Base-by-base conservation (phyloP, 805 yeast species). In the Cyberlindnera subsufficiens region DNA sequence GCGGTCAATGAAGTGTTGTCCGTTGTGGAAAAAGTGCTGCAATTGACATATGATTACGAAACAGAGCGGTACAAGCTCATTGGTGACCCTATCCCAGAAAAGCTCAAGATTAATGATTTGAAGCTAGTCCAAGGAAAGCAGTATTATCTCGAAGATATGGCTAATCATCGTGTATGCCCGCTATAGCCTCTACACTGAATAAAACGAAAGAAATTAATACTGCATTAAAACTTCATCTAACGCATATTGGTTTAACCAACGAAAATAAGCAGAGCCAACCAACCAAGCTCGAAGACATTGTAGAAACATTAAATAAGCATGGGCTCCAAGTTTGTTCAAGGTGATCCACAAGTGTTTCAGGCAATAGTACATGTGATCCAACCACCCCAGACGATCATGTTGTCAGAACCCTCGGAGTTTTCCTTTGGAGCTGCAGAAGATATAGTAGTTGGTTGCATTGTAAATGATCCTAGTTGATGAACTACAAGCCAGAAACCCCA, bases 111-210 rank as follows among this genome's bases (percentile, higher is more conserved):
- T 27, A 72, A 73, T 30, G 77, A 72, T 50, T 52, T 75, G 44
- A 67, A 61, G 38, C 44, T 75, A 33, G 60, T 75, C 13, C 75
- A 75, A 50, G 63, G 69, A n/a, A 64, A 66, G 44, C 52, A 63
- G 9, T 49, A 62, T 7, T 57, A 65, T 27, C 30, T 37, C 5
- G 30, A 45, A 20, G 49, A 50, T n/a, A n/a, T 44, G 18, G 40
- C 34, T 3, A 37, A 20, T 20, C 34, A 37, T 37, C 22, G 27
- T 9, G 27, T 22, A 9, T 9, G 11, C 27, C 11, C 27, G 6
- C 27, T 22, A 22, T 22, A 22, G 27, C 8, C 8, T 22, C 27
- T 22, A 22, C 27, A 22, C 10, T 22, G 27, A 22, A 22, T 22
- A 22, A 22, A 22, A 22, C 10, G 27, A 22, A 20, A 22, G 27